Base-by-base conservation (phyloP, 257 asterid genomes). In the Buddleja alternifolia region DNA sequence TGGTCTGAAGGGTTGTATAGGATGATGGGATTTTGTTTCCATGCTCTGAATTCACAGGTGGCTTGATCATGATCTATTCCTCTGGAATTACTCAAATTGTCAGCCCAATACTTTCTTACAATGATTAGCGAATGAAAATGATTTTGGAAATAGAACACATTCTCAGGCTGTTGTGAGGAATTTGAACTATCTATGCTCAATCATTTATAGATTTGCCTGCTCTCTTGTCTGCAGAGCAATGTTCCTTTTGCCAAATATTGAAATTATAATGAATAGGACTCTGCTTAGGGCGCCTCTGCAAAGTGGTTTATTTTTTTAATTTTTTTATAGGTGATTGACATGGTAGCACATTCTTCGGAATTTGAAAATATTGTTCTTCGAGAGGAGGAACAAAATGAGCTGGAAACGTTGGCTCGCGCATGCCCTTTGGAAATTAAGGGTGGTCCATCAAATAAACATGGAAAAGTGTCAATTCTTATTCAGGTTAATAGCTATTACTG, bases 331-430 rank as follows among this genome's bases (percentile, higher is more conserved):
- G 90, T 93, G 75, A 87, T 93, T 74, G 91, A 87, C 78, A 90
- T 90, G 99, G 96, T 93, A 63, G 96, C 99, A 23, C 95, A 83
- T 72, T 93, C 99, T 71, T 84, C 99, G 39, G 99, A 93, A 85
- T 93, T 90, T 75, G 96, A 93, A 85, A 93, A 93, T 74, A 93
- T 93, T 71, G 88, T 83, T 74, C 87, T 93, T 62, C 93, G 99
- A 34, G 97, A 93, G 44, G 99, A 93, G 80, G 97, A 93, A 75
- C 97, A 90, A 81, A 85, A 78, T 85, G 99, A 93, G 81, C 87
- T 93, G 65, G 99, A 90, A 77, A 75, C 21, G 59, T 84, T 89
- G 84, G 84, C 90, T 65, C 97, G 96, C 65, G 54, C 75, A 50
- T 93, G 97, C 65, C 95, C 96, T 36, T 70, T 86, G 63, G 99